These are phyloP conservation scores for Harringtonia lauricola DNA, from an alignment of 2,329 filamentous ascomycete species.

Conservation along the genomic window DNA sequence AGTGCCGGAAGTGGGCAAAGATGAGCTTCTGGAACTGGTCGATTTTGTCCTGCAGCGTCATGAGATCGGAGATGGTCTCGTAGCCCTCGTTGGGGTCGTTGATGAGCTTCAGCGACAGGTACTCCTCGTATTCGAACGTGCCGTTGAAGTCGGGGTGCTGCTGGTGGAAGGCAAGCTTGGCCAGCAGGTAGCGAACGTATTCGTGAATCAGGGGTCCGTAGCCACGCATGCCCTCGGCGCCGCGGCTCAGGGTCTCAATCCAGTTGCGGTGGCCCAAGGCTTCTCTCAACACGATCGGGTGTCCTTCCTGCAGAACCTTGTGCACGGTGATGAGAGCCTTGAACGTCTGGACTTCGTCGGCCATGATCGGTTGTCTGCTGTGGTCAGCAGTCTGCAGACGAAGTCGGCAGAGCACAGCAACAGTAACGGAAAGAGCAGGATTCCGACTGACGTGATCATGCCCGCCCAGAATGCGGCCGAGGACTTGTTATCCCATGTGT, in stretches of 20 bases:
- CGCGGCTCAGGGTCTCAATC: conserved; percentile 85
- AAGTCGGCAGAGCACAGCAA: background rate
- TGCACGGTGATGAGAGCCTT: conserved; percentile 96
- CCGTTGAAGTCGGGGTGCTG: conserved; percentile 98
- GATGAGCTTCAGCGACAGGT: conserved; percentile 94
- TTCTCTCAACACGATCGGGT: conserved; percentile 77
- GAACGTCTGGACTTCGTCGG: conserved; percentile 97
- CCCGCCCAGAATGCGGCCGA: conserved; percentile 92
- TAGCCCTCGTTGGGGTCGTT: conserved; percentile 97
- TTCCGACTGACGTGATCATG: conserved; percentile 73
- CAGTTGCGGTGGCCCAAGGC: conserved; percentile 80
- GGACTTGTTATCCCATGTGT: conserved; percentile 98
- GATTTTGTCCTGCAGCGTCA: conserved; percentile 95
- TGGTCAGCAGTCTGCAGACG: background rate
- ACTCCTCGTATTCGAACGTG: conserved; percentile 97
- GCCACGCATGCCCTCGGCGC: conserved; percentile 78
- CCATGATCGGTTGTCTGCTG: conserved; percentile 82
- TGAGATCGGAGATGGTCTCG: conserved; percentile 93
- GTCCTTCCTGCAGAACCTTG: conserved; percentile 94
- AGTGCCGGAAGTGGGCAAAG: conserved; percentile 88
- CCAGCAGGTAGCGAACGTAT: conserved; percentile 91
- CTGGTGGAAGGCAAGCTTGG: conserved; percentile 92
- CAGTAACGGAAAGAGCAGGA: background rate
- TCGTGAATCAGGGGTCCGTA: conserved; percentile 90
- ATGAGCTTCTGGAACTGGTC: conserved; percentile 98